Evolutionary conservation across 1,139 yeast genomes (phyloP).

Genomic region (Wickerhamiella pararugosa): DNA sequence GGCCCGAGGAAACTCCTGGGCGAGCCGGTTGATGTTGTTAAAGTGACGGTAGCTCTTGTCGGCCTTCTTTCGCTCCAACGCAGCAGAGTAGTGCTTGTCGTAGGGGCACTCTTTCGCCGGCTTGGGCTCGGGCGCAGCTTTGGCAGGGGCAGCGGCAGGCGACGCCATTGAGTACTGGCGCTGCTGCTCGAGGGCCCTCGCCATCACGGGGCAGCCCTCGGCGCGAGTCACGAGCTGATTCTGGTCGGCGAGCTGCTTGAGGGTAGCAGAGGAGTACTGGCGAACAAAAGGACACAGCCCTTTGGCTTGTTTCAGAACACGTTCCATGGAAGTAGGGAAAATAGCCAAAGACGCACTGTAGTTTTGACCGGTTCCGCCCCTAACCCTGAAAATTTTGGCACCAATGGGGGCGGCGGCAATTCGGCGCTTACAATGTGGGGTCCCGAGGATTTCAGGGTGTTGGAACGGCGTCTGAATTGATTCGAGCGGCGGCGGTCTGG

Average conservation of each 20-base stretch:
- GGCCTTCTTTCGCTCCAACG: conserved; percentile 54
- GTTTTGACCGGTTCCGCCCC: not conserved
- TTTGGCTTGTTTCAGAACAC: conserved; percentile 62
- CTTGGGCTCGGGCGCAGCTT: too few relatives aligned
- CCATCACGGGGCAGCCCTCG: conserved; percentile 75
- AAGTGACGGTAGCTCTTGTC: conserved; percentile 92
- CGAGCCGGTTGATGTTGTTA: conserved; percentile 92
- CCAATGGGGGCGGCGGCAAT: too few relatives aligned
- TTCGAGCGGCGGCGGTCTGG: too few relatives aligned
- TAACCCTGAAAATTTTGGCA: not conserved
- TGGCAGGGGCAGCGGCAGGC: not conserved
- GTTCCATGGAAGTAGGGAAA: conserved; percentile 40
- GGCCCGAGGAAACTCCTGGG: conserved; percentile 84
- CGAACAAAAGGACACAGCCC: conserved; percentile 76
- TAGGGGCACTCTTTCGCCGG: conserved; percentile 27
- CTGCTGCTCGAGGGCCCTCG: conserved; percentile 43
- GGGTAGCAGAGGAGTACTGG: conserved; percentile 42
- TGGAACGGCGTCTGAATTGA: too few relatives aligned
- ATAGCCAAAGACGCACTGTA: not conserved
- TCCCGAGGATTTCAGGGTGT: too few relatives aligned
- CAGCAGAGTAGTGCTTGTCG: conserved; percentile 44
- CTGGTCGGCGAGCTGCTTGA: conserved; percentile 24
- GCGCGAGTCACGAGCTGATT: conserved; percentile 42
- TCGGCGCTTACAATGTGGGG: too few relatives aligned
- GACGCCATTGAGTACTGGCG: conserved; percentile 10